A percentile compares a stretch with the other conserved stretches of the same genome.
Evolutionary conservation across 2,329 filamentous ascomycete species (phyloP).

Genomic region (Colletotrichum higginsianum): DNA sequence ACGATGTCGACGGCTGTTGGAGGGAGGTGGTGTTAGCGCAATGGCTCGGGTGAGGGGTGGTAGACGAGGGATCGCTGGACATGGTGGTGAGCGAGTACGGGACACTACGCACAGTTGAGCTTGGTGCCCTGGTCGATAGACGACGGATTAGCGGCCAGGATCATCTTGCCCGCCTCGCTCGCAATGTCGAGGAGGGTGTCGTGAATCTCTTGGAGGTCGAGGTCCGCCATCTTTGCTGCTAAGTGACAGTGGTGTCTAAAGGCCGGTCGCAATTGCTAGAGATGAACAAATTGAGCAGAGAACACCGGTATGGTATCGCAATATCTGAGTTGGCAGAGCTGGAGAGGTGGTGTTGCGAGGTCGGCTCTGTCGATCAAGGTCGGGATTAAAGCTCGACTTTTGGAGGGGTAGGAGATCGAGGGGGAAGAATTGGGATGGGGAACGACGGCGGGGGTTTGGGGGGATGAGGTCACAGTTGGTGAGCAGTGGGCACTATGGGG

Average conservation of each 20-base stretch:
- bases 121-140: slow-evolving; percentile 72
- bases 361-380: slow-evolving; percentile 11
- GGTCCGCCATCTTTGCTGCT: slow-evolving; percentile 62
- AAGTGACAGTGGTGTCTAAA: neutral
- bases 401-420: slow-evolving; percentile 19
- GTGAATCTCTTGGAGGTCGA: slow-evolving; percentile 74
- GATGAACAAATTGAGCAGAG: too few species aligned
- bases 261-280: neutral
- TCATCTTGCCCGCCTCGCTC: slow-evolving; percentile 76
- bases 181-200: slow-evolving; percentile 73
- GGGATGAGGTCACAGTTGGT: slow-evolving; percentile 32
- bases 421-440: slow-evolving; percentile 5
- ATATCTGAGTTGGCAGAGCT: neutral
- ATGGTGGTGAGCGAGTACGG: neutral
- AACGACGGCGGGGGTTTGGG: slow-evolving; percentile 29
- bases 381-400: neutral
- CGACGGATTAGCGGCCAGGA: slow-evolving; percentile 72
- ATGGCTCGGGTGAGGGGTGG: neutral
- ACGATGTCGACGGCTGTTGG: slow-evolving; percentile 76
- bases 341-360: neutral
- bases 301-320: neutral
- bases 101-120: slow-evolving; percentile 69
- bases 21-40: neutral
- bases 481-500: slow-evolving; percentile 24
- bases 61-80: neutral